phyloP scores from a whole-genome alignment of 768 basidiomycete genomes.

The Pholiota conissans region DNA sequence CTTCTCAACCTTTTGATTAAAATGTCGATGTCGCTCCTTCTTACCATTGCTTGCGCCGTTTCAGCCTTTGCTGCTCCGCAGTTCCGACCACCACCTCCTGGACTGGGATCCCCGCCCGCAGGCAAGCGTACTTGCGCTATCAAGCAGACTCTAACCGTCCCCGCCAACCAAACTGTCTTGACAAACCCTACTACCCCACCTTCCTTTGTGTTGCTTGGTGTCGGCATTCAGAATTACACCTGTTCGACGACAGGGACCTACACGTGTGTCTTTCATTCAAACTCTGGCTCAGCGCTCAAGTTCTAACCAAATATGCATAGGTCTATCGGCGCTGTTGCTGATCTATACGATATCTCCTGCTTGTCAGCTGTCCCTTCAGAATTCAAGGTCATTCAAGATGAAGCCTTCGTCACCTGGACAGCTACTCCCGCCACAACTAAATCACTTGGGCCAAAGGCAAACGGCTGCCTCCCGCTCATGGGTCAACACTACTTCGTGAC shows the following conservation, averaged over 20 bases:
- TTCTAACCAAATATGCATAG: slow-evolving; percentile 24
- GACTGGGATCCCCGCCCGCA: slow-evolving; percentile 5
- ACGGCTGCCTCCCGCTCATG: slow-evolving; percentile 11
- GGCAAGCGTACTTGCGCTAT: slow-evolving; percentile 23
- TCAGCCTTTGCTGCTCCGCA: slow-evolving; percentile 19
- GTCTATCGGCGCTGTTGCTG: slow-evolving; percentile 46
- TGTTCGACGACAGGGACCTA: slow-evolving; percentile 43
- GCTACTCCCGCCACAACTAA: slow-evolving; percentile 1
- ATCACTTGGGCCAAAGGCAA: slow-evolving; percentile 10
- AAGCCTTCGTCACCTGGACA: slow-evolving; percentile 21
- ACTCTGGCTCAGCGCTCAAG: neutral
- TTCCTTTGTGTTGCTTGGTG: slow-evolving; percentile 42
- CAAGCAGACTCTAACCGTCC: slow-evolving; percentile 26
- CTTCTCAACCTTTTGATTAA: neutral
- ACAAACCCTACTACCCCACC: slow-evolving; percentile 32
- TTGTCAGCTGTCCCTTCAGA: slow-evolving; percentile 25
- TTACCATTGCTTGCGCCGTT: slow-evolving; percentile 15
- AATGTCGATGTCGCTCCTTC: slow-evolving; percentile 15
- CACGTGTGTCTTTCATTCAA: slow-evolving; percentile 31
- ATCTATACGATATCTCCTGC: slow-evolving; percentile 58
- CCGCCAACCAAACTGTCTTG: slow-evolving; percentile 31
- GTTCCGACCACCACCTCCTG: slow-evolving; percentile 6
- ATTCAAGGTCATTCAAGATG: slow-evolving; percentile 32
- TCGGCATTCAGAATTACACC: slow-evolving; percentile 59
- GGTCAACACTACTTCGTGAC: slow-evolving; percentile 61